These are phyloP conservation scores for Austroboletus eburneus DNA, from an alignment of 768 basidiomycete species.

Conservation along the genomic window DNA sequence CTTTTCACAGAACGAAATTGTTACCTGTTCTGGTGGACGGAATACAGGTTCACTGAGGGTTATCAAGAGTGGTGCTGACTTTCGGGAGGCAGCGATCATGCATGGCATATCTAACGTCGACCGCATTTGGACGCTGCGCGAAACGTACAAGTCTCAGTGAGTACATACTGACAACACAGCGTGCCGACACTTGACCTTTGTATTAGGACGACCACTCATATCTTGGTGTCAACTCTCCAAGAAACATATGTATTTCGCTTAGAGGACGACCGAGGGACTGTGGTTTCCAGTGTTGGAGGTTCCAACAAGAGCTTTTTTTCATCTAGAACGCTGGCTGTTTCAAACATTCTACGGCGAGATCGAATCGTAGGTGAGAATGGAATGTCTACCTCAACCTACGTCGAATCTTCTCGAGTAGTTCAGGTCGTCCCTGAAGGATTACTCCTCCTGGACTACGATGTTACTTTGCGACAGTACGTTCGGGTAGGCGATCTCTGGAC, in stretches of 20 bases:
- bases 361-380: slow-evolving; percentile 2
- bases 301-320: slow-evolving; percentile 49
- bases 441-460: slow-evolving; percentile 54
- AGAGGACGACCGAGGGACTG: slow-evolving; percentile 23
- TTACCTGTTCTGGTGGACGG: slow-evolving; percentile 81
- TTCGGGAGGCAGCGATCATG: slow-evolving; percentile 58
- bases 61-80: slow-evolving; percentile 78
- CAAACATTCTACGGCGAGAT: slow-evolving; percentile 44
- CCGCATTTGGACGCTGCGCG: slow-evolving; percentile 58
- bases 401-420: slow-evolving; percentile 53
- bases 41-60: slow-evolving; percentile 75
- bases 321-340: slow-evolving; percentile 58
- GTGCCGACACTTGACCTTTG: background rate
- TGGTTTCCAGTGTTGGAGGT: slow-evolving; percentile 22
- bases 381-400: slow-evolving; percentile 28
- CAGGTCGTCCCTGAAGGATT: slow-evolving; percentile 68
- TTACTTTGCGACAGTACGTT: slow-evolving; percentile 37
- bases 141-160: slow-evolving; percentile 46
- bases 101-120: slow-evolving; percentile 55
- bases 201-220: slow-evolving; percentile 48
- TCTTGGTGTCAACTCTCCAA: slow-evolving; percentile 58
- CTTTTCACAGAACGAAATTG: slow-evolving; percentile 58
- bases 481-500: slow-evolving; percentile 40
- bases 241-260: slow-evolving; percentile 54
- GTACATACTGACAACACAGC: slow-evolving; percentile 18